Base-by-base conservation (phyloP, 805 yeast genomes). In the Lachancea mirantina region DNA sequence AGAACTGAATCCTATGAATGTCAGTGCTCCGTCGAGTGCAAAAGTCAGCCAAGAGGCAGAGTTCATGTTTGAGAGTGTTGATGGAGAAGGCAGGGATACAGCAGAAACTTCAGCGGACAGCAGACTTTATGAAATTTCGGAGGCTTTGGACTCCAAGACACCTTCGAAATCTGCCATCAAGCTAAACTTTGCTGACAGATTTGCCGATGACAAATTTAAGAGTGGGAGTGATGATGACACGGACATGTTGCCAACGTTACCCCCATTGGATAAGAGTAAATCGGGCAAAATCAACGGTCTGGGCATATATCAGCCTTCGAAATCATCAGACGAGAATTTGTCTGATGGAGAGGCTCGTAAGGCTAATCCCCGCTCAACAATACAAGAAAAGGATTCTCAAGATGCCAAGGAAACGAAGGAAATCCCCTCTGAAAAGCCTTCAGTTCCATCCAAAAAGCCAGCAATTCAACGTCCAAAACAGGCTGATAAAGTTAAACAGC, bases 151-250 rank as follows among this genome's bases (percentile, higher is more conserved):
- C 11, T 21, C 13, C 14, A 34, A 33, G 24, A 23, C 38, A 14
- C 19, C 15, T 5, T 6, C 36, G 4, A 49, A 43, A 16, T 24
- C 32, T 18, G 46, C 52, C 3, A 25, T 61, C 32, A 63, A 61
- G 40, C 38, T 63, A 33, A 61, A 59, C 39, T 61, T 53, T 39
- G 65, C 67, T 26, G 68, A 64, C 40, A 56, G 68, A 41, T 52
- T 60, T 30, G 27, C 28, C 8, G 27, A 31, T 8, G 38, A 41
- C 9, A n/a, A n/a, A n/a, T n/a, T n/a, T n/a, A n/a, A n/a, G n/a
- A n/a, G n/a, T n/a, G n/a, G n/a, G n/a, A n/a, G n/a, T n/a, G 32
- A 28, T 14, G 32, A 26, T 3, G 26, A 36, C 5, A 28, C 28
- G 5, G 39, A 46, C 8, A 45, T 46, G 13, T 32, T 57, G 19